Evolutionary conservation across 129 eudicot species (phyloP), one percentile per base, ranked within the genome.

Genomic region (Saussurea involucrata): DNA sequence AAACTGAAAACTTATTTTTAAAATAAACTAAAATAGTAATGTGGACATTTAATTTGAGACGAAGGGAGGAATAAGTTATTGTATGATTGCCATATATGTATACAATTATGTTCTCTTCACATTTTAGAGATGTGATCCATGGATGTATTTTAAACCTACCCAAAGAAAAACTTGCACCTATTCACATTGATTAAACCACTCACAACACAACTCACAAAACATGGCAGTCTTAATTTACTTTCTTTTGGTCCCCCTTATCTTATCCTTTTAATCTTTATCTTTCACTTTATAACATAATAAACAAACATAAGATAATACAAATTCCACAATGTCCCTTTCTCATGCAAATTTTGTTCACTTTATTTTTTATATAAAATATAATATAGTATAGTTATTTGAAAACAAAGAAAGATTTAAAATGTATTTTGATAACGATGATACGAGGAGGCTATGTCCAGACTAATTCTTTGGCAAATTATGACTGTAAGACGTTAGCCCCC

Each of bases 141-240:
- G 37, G 24, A 71, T 71, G 83, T 61, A 71, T 29, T 42, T 29
- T 63, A 79, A 71, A 71, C 82, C 82, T 71, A 71, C 63, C 77
- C 63, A 63, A 71, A 70, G 31, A 66, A 78, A 61, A 70, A 78
- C 27, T 37, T 57, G 81, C 7, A 78, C 11, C 71, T 33, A 68
- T 78, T 6, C 63, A 77, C 70, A 69, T 78, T 60, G n/a, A n/a
- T n/a, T n/a, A n/a, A n/a, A n/a, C n/a, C n/a, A 27, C 3, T 27
- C 29, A 27, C 29, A 27, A 69, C 68, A 53, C 68, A 77, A 79
- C 57, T 76, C 63, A 40, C 63, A 76, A 79, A 78, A 71, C 77
- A 71, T 28, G n/a, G 55, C 5, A 8, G 65, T 42, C n/a, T n/a
- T n/a, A n/a, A n/a, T 74, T 74, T 6, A 15, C 71, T 33, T 63